Evolutionary conservation across 352 stramenopile species (phyloP), one percentile per base, ranked within the genome.

Genomic region (Globisporangium nunn): DNA sequence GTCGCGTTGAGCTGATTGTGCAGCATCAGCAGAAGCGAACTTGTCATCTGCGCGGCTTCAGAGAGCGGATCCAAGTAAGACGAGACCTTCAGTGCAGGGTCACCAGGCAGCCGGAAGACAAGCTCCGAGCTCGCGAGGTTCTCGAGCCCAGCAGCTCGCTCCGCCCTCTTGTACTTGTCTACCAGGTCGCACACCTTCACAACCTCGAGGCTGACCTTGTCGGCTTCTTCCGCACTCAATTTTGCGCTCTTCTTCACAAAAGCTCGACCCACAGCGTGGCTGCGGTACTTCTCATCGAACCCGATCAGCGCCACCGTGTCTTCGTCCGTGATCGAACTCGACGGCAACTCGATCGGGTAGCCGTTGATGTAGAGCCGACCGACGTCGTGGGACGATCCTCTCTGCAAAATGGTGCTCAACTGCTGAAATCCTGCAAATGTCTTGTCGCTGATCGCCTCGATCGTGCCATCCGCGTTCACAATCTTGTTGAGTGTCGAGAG

Each of bases 1-100:
- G 70, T 83, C 10, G 83, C 81, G 43, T 88, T 87, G 0, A 95
- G 66, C 65, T 92, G 82, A 7, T 61, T 62, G 29, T 79, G 76
- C 10, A 95, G 58, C 80, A 91, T 91, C 12, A 75, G 60, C 23
- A 98, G 66, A 41, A 98, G 68, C 0, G 88, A 87, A 18, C 88
- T 92, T 39, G 91, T 91, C 37, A 90, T 73, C 58, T 98, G 95
- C 46, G 88, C 82, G 10, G 87, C 79, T 44, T 95, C 78, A 0
- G 87, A 94, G 15, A 98, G 67, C 4, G 95, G 95, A 50, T 98
- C 91, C 23, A 98, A 54, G 46, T 97, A 85, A 0, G 86, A 88
- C 43, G 70, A 61, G 8, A 97, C 77, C 10, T 71, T 56, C 28
- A 97, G 63, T 3, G 71, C 74, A 29, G 71, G 62, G 29, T 88